Conservation (phyloP, 2,329 filamentous ascomycete species). For the Penicillium decumbens region DNA sequence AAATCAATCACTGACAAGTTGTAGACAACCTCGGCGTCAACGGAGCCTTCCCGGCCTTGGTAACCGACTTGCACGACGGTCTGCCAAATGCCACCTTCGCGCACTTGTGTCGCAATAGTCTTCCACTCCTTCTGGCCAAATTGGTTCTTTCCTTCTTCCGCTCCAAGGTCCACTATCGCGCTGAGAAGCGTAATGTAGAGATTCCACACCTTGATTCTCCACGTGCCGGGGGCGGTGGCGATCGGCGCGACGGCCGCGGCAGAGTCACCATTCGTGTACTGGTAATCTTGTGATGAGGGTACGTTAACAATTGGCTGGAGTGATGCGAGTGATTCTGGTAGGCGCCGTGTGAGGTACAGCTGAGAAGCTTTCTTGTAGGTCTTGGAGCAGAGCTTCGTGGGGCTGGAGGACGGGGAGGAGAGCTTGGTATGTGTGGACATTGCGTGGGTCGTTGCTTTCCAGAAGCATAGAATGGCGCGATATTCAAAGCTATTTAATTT, state of each 20-base stretch:
- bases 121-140: slow-evolving; percentile 87
- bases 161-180: slow-evolving; percentile 79
- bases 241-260: slow-evolving; percentile 62
- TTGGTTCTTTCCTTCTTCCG: slow-evolving; percentile 81
- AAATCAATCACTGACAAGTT: slow-evolving; percentile 41
- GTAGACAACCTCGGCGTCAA: slow-evolving; percentile 85
- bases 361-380: slow-evolving; percentile 92
- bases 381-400: slow-evolving; percentile 66
- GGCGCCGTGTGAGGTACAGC: slow-evolving; percentile 86
- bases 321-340: slow-evolving; percentile 82
- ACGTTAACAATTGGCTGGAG: slow-evolving; percentile 76
- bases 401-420: slow-evolving; percentile 64
- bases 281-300: slow-evolving; percentile 35
- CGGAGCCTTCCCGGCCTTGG: slow-evolving; percentile 78
- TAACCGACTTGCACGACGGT: slow-evolving; percentile 85
- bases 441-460: slow-evolving; percentile 29
- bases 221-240: slow-evolving; percentile 71
- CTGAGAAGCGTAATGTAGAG: slow-evolving; percentile 92
- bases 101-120: slow-evolving; percentile 72
- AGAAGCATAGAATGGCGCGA: not conserved
- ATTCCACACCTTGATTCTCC: slow-evolving; percentile 93
- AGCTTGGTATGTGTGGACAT: slow-evolving; percentile 50
- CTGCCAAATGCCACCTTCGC: slow-evolving; percentile 91
- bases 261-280: slow-evolving; percentile 44
- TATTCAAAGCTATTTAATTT: not conserved